Evolutionary conservation across 1,284 basidiomycete genomes (phyloP).

Genomic region (Hymenochaete sp.): DNA sequence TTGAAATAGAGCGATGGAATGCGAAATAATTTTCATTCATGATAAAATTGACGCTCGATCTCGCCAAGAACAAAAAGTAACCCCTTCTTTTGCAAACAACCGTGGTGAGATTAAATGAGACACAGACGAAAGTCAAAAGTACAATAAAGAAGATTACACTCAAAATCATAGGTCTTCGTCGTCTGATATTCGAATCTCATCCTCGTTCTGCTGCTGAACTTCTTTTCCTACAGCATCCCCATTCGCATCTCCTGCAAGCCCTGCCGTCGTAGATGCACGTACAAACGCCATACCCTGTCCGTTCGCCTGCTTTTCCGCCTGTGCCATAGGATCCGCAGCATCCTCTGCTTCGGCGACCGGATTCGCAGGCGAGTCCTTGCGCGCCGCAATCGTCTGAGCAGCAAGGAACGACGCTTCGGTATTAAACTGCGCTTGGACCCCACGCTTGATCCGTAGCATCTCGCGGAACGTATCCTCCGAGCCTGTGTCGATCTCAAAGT

Average conservation of each 20-base stretch:
- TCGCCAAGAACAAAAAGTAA: too few species aligned
- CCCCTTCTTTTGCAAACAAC: too few species aligned
- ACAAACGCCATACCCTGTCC: slow-evolving; percentile 48
- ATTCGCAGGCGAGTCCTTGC: slow-evolving; percentile 40
- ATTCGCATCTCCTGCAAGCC: slow-evolving; percentile 25
- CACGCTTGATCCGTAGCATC: slow-evolving; percentile 96
- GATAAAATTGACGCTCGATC: too few species aligned
- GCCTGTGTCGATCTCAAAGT: slow-evolving; percentile 95
- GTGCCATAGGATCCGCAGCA: slow-evolving; percentile 62
- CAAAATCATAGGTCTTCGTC: slow-evolving; percentile 53
- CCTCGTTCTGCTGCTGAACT: slow-evolving; percentile 41
- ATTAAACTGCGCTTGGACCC: slow-evolving; percentile 97
- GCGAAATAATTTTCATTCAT: slow-evolving; percentile 20
- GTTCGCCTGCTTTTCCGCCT: slow-evolving; percentile 49
- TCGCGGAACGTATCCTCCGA: slow-evolving; percentile 98
- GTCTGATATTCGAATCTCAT: slow-evolving; percentile 80
- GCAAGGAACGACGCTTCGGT: slow-evolving; percentile 88
- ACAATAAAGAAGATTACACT: slow-evolving; percentile 14
- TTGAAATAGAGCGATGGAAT: slow-evolving; percentile 66
- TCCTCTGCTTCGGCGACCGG: slow-evolving; percentile 47
- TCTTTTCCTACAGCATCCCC: slow-evolving; percentile 25
- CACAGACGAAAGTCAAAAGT: slow-evolving; percentile 2
- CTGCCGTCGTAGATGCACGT: slow-evolving; percentile 47
- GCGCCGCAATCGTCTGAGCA: slow-evolving; percentile 72
- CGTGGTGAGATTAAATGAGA: neutral